Base-by-base conservation (phyloP, 306 rosid species). In the Trifolium subterraneum region DNA sequence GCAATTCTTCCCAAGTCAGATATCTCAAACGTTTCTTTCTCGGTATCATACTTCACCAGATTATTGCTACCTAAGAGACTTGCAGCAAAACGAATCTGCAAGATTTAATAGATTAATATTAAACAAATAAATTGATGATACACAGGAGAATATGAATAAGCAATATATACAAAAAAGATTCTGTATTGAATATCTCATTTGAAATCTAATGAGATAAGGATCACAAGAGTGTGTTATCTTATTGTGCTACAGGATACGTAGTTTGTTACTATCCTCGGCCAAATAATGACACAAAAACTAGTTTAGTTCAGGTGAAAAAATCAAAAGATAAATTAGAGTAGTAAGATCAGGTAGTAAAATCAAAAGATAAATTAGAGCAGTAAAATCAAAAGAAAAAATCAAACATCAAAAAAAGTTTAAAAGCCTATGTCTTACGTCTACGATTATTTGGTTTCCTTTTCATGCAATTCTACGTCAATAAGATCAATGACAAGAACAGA, bases 1-100 rank as follows among this genome's bases (percentile, higher is more conserved):
- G 98, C 97, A 86, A 93, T 93, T 18, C 96, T 96, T 36, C 98
- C 98, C 90, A 90, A 79, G 81, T 93, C 98, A 7, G 97, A 88
- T 39, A 87, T 93, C 82, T 93, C 92, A 68, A 93, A 93, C 82
- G 0, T 5, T 45, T 8, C 52, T 14, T 18, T 45, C 16, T 45
- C 5, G 8, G 8, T 14, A 45, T 45, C 18, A 45, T 45, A 45
- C 52, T 45, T 45, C 16, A 45, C 52, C 52, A 45, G 0, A 45
- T 45, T 45, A 14, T 0, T 45, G 5, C 5, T 14, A 15, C 14
- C 52, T 45, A 45, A 45, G 52, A 45, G 7, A 1, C 84, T 82
- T 58, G 98, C 97, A 23, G 93, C 97, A 0, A 90, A 84, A 83
- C 89, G 93, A 79, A 93, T 90, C 98, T 93, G 92, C 85, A 77